phyloP scores from a whole-genome alignment of 768 basidiomycete genomes.

The Stropharia rugosoannulata region DNA sequence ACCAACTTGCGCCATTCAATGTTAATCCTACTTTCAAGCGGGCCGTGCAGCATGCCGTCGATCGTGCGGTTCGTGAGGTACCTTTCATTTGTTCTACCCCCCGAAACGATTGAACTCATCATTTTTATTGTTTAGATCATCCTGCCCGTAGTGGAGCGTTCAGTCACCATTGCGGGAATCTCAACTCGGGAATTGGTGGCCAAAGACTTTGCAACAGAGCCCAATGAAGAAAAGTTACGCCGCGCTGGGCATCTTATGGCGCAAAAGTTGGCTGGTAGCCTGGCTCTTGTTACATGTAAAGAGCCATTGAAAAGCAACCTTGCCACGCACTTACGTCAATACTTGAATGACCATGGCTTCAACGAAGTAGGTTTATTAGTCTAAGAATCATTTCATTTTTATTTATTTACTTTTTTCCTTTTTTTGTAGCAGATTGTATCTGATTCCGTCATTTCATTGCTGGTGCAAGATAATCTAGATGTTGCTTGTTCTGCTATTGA shows the following conservation, averaged over 20 bases:
- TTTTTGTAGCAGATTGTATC: conserved; percentile 59
- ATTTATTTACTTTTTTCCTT: conserved; percentile 7
- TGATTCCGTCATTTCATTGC: conserved; percentile 74
- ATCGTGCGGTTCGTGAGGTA: conserved; percentile 93
- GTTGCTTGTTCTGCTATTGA: conserved; percentile 93
- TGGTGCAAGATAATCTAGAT: conserved; percentile 92
- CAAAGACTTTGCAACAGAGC: conserved; percentile 95
- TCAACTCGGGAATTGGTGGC: conserved; percentile 93
- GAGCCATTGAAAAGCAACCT: conserved; percentile 94
- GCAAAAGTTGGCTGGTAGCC: conserved; percentile 92
- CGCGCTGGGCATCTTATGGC: conserved; percentile 96
- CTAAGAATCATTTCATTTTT: neutral
- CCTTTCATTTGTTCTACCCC: conserved; percentile 14
- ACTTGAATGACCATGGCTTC: conserved; percentile 85
- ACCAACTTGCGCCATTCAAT: conserved; percentile 72
- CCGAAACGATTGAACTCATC: conserved; percentile 4
- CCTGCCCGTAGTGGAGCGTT: conserved; percentile 94
- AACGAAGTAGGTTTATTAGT: conserved; percentile 55
- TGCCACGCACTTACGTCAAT: conserved; percentile 81
- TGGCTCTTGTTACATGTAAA: conserved; percentile 97
- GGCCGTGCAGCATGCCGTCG: conserved; percentile 86
- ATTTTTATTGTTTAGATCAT: conserved; percentile 64
- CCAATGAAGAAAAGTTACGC: conserved; percentile 86
- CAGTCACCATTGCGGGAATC: conserved; percentile 97
- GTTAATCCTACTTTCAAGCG: conserved; percentile 85